A percentile compares a stretch with the other conserved stretches of the same genome.
Evolutionary conservation across 371 early-diverging fungal species (phyloP).

Genomic region (Apophysomyces variabilis): DNA sequence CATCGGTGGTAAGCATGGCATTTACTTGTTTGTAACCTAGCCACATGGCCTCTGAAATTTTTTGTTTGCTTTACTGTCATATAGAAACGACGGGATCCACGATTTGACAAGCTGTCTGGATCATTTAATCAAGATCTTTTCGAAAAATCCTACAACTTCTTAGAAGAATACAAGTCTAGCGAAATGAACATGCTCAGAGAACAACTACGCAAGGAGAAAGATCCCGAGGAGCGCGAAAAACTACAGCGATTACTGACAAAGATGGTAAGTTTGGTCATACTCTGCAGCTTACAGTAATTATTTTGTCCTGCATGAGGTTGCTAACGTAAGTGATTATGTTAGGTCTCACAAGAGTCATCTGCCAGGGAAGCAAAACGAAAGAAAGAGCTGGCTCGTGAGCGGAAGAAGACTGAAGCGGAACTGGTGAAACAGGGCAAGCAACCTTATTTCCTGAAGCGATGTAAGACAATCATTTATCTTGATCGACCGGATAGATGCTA

Average conservation of each 20-base stretch:
- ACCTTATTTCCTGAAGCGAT: conserved; percentile 87
- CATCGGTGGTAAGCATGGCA: conserved; percentile 47
- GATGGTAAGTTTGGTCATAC: conserved; percentile 48
- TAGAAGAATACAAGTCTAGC: conserved; percentile 72
- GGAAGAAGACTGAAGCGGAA: conserved; percentile 81
- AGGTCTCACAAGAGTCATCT: conserved; percentile 43
- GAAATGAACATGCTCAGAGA: conserved; percentile 73
- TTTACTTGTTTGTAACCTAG: neutral
- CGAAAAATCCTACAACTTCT: conserved; percentile 82
- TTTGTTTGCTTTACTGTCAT: no score
- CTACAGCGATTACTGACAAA: conserved; percentile 52
- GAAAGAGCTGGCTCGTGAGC: conserved; percentile 71
- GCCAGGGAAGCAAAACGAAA: conserved; percentile 61
- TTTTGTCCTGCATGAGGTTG: conserved; percentile 9
- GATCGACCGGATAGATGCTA: neutral
- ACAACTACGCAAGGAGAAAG: conserved; percentile 65
- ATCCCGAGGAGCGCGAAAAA: conserved; percentile 55
- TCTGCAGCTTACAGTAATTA: neutral
- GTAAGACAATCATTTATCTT: conserved; percentile 48
- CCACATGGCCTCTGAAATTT: no score
- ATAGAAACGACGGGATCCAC: conserved; percentile 82
- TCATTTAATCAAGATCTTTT: conserved; percentile 84
- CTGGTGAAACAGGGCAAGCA: conserved; percentile 84
- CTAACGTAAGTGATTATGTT: conserved; percentile 10
- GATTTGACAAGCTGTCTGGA: conserved; percentile 88